Evolutionary conservation across 2,329 filamentous ascomycete species (phyloP).

Genomic region (Penicillium paneum): DNA sequence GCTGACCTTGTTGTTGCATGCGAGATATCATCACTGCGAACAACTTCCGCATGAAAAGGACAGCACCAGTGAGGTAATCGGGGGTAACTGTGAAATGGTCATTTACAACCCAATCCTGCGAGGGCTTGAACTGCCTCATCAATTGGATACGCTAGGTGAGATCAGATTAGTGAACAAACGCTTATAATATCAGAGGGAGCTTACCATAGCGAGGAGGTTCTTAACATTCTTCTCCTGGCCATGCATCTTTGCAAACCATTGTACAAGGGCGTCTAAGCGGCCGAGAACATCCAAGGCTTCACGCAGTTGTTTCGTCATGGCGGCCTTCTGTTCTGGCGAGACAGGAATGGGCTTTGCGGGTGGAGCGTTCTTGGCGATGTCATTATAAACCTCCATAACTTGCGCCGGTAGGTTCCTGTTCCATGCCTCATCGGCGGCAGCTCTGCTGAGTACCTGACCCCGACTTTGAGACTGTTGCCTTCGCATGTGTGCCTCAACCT

Average conservation of each 20-base stretch:
- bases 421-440: conserved; percentile 39
- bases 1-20: conserved; percentile 34
- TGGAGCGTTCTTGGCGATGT: conserved; percentile 34
- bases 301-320: conserved; percentile 41
- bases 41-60: conserved; percentile 41
- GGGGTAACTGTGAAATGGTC: conserved; percentile 46
- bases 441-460: conserved; percentile 30
- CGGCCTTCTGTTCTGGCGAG: conserved; percentile 38
- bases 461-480: conserved; percentile 36
- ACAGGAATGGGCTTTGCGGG: conserved; percentile 33
- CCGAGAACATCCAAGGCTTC: conserved; percentile 43
- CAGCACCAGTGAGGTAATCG: conserved; percentile 37
- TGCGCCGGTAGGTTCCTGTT: conserved; percentile 38
- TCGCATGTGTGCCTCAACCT: conserved; percentile 36
- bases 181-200: conserved; percentile 8
- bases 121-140: conserved; percentile 45
- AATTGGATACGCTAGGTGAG: conserved; percentile 40
- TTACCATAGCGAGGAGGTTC: conserved; percentile 40
- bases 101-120: conserved; percentile 41
- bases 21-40: conserved; percentile 40
- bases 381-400: conserved; percentile 40
- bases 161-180: conserved; percentile 15
- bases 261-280: conserved; percentile 43
- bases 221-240: conserved; percentile 41
- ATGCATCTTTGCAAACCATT: conserved; percentile 38